Evolutionary conservation across 1,139 yeast species (phyloP), one percentile per base, ranked within the genome.

Genomic region (Candida neerlandica): DNA sequence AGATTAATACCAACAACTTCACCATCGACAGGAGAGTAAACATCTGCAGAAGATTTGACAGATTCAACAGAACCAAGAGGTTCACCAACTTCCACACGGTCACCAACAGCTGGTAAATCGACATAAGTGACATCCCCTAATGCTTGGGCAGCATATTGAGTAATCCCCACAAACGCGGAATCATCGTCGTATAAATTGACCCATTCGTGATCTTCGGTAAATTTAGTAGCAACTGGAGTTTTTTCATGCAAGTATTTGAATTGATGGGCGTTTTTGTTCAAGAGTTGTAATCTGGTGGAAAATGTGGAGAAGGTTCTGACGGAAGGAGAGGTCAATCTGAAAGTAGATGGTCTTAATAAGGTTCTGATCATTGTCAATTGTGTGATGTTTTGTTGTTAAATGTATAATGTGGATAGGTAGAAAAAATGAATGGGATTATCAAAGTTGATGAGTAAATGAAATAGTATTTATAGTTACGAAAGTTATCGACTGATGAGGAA

Each of bases 91-190:
- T 78, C 85, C 50, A 89, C 81, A 30, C 67, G 73, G 46, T 79
- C 81, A 45, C 89, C 95, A 40, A 80, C 81, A 60, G 86, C 94
- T 47, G 96, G 96, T 60, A 92, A 80, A 71, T 94, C 99, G 56
- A 91, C 86, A 68, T 79, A 94, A 15, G 98, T 95, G 48, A 96
- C 96, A 71, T 94, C 99, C 43, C 99, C 99, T 54, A 94, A 81
- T n/a, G 99, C 96, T 63, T 92, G 97, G 41, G 97, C 87, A 32
- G 99, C 99, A 67, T 94, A 92, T 62, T 82, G 84, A 54, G 99
- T 92, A 69, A 94, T 91, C 35, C 99, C 99, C 35, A 94, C 77
- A 60, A 86, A 91, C 2, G 95, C 86, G 33, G 85, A 77, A 52
- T 90, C 89, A 69, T 92, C 97, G 33, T 81, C 80, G 66, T 89